phyloP scores from a whole-genome alignment of 441 rosid genomes.

The Euphorbia schlechtendalii region DNA sequence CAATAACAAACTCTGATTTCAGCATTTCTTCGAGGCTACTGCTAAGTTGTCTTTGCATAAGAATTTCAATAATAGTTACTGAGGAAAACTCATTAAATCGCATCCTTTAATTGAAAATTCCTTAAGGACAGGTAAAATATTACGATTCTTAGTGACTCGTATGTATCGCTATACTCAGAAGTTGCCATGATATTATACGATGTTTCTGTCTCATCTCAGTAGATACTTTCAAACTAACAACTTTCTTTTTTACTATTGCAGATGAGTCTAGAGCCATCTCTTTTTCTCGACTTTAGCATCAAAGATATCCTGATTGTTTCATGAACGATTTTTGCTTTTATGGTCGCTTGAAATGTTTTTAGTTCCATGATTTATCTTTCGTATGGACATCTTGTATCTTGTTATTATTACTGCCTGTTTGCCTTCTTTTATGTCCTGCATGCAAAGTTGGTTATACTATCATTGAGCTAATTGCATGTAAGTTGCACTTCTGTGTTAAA shows the following conservation, averaged over 20 bases:
- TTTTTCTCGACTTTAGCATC: conserved; percentile 76
- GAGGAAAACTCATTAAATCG: neutral
- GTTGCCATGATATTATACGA: neutral
- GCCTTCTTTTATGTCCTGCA: neutral
- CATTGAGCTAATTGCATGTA: neutral
- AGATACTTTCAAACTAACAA: conserved; percentile 16
- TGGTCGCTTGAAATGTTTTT: neutral
- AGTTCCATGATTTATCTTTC: neutral
- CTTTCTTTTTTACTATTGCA: conserved; percentile 36
- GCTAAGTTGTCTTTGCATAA: neutral
- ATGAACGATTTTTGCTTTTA: conserved; percentile 10
- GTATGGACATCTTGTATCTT: no score
- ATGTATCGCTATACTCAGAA: neutral
- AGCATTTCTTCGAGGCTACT: neutral
- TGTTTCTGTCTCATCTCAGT: neutral
- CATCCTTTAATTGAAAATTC: neutral
- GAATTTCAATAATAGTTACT: neutral
- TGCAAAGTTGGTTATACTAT: neutral
- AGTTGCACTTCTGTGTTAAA: neutral
- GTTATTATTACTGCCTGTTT: no score
- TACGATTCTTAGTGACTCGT: neutral
- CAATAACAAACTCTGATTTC: neutral
- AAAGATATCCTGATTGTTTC: conserved; percentile 77
- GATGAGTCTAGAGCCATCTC: conserved; percentile 65
- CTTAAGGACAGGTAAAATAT: neutral